phyloP scores from a whole-genome alignment of 1,139 yeast genomes.

The Blastobotrys persicus region DNA sequence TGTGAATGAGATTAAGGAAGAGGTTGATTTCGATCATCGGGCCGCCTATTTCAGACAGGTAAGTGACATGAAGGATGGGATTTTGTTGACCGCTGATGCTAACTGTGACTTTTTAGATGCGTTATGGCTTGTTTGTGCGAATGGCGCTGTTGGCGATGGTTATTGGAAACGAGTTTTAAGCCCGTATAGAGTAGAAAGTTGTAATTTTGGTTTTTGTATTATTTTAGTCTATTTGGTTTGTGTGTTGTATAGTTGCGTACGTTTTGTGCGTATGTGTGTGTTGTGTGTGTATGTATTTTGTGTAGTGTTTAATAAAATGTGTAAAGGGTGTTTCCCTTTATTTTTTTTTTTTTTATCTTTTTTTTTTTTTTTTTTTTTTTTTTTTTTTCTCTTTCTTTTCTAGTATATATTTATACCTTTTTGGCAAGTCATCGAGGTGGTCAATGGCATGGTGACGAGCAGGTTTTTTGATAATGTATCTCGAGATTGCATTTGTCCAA shows the following conservation, averaged over 20 bases:
- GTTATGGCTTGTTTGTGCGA: conserved; percentile 95
- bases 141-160: conserved; percentile 99
- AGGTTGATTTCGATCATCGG: conserved; percentile 98
- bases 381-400: conserved; percentile 14
- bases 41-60: conserved; percentile 97
- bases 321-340: conserved; percentile 13
- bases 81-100: conserved; percentile 9
- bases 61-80: conserved; percentile 9
- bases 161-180: conserved; percentile 56
- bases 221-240: conserved; percentile 14
- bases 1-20: conserved; percentile 92
- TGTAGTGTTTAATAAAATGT: conserved; percentile 10
- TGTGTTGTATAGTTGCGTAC: conserved; percentile 14
- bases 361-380: conserved; percentile 15
- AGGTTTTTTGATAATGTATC: no score
- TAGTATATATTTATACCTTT: background rate
- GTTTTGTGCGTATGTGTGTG: conserved; percentile 8
- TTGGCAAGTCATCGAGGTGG: no score
- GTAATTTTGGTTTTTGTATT: conserved; percentile 10
- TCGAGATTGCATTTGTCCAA: no score
- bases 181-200: background rate
- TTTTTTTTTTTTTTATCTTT: conserved; percentile 14
- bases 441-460: no score
- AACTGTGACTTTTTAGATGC: conserved; percentile 51
- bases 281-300: conserved; percentile 14